phyloP scores from a whole-genome alignment of 2,329 filamentous ascomycete genomes.

The Exophiala spinifera region DNA sequence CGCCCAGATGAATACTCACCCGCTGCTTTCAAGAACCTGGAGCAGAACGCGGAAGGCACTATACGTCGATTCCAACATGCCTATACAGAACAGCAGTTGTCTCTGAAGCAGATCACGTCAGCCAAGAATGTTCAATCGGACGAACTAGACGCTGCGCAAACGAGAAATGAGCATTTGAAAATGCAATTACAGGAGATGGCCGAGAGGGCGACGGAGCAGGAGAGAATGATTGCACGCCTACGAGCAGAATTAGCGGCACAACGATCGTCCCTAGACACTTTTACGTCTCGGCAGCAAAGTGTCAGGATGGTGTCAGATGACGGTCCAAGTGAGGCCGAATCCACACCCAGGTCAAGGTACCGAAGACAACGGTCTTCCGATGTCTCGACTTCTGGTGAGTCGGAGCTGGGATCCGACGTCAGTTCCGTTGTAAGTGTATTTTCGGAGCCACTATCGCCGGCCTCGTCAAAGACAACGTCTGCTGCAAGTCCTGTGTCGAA shows the following conservation, averaged over 20 bases:
- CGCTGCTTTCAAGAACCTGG: constrained; percentile 56
- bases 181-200: constrained; percentile 61
- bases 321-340: constrained; percentile 34
- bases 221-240: constrained; percentile 54
- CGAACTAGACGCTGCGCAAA: constrained; percentile 59
- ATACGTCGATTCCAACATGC: constrained; percentile 55
- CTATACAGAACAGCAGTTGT: constrained; percentile 52
- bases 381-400: constrained; percentile 49
- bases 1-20: constrained; percentile 49
- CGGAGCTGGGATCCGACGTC: constrained; percentile 59
- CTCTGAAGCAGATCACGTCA: constrained; percentile 50
- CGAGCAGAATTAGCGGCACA: constrained; percentile 44
- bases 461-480: constrained; percentile 20
- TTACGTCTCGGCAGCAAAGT: constrained; percentile 29
- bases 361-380: constrained; percentile 40
- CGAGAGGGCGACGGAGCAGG: constrained; percentile 53
- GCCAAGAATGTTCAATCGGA: constrained; percentile 59
- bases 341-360: constrained; percentile 30
- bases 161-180: constrained; percentile 56
- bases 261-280: constrained; percentile 14
- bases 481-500: constrained; percentile 20
- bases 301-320: constrained; percentile 28
- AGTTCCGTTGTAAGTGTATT: constrained; percentile 50
- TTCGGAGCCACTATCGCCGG: constrained; percentile 35
- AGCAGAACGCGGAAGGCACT: constrained; percentile 55